A percentile compares a stretch with the other conserved stretches of the same genome.
These are phyloP conservation scores for Pleodorina starrii DNA, from an alignment of 139 green algal species.

Conservation along the genomic window DNA sequence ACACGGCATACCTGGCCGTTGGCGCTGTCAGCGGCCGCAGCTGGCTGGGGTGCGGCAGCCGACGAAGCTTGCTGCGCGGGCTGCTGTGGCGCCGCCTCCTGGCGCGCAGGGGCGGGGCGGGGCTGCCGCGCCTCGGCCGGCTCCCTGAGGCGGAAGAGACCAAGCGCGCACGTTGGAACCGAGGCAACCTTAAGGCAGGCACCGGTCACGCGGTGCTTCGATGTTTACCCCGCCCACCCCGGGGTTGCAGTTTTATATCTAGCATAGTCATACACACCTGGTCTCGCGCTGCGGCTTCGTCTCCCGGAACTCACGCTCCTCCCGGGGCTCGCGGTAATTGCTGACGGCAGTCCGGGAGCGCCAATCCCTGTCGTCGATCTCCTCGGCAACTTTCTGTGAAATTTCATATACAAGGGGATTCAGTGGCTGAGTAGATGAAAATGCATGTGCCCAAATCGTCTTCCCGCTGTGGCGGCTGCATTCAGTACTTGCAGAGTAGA, in stretches of 20 bases:
- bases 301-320: slow-evolving; percentile 38
- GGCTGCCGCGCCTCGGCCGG: background rate
- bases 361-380: slow-evolving; percentile 81
- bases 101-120: background rate
- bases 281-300: slow-evolving; percentile 15
- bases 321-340: slow-evolving; percentile 43
- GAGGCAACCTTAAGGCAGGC: background rate
- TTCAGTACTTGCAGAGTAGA: no score
- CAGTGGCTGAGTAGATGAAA: no score
- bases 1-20: background rate
- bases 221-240: no score
- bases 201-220: no score
- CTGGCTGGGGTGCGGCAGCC: slow-evolving; percentile 47
- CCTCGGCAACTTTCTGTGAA: slow-evolving; percentile 67
- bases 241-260: no score
- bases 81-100: background rate
- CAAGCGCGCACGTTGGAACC: background rate
- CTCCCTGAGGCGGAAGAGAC: slow-evolving; percentile 11
- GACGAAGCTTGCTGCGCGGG: background rate
- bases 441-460: no score
- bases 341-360: slow-evolving; percentile 56
- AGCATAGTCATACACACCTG: background rate
- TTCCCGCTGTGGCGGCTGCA: no score
- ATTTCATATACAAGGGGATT: no score
- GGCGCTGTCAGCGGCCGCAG: background rate